Evolutionary conservation across 2,329 filamentous ascomycete genomes (phyloP).

Genomic region (Lasiodiplodia theobromae): DNA sequence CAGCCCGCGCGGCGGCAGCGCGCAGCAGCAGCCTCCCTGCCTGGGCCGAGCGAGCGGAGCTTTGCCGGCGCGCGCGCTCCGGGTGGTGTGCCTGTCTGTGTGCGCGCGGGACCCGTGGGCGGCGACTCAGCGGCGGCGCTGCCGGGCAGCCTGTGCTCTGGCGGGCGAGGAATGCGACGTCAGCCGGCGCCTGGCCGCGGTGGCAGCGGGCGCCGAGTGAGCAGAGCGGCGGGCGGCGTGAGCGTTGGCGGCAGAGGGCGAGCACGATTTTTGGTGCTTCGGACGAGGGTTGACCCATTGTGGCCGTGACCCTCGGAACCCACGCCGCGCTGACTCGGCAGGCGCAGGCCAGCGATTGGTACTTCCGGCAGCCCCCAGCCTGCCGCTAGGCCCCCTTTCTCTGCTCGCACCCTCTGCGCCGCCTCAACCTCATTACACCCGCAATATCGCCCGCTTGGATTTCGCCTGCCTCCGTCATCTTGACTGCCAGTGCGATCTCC

Average conservation of each 20-base stretch:
- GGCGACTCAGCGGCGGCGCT: constrained; percentile 12
- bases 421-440: constrained; percentile 33
- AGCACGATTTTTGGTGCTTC: constrained; percentile 7
- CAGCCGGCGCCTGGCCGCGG: constrained; percentile 19
- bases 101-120: not conserved
- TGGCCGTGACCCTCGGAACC: constrained; percentile 9
- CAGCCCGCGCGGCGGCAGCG: constrained; percentile 1
- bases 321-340: constrained; percentile 12
- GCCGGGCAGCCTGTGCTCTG: not conserved
- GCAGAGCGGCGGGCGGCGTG: constrained; percentile 20
- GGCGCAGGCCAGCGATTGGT: constrained; percentile 19
- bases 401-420: constrained; percentile 28
- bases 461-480: constrained; percentile 46
- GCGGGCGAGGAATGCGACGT: constrained; percentile 14
- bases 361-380: constrained; percentile 7
- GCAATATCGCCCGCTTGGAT: constrained; percentile 38
- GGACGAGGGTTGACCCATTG: constrained; percentile 2
- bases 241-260: constrained; percentile 3
- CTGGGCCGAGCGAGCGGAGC: constrained; percentile 6
- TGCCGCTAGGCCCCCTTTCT: constrained; percentile 31
- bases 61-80: constrained; percentile 9
- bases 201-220: constrained; percentile 4
- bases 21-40: constrained; percentile 4
- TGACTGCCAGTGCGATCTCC: constrained; percentile 46
- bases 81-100: constrained; percentile 13